phyloP scores from a whole-genome alignment of 179 eudicot genomes.

The Silene coronaria region DNA sequence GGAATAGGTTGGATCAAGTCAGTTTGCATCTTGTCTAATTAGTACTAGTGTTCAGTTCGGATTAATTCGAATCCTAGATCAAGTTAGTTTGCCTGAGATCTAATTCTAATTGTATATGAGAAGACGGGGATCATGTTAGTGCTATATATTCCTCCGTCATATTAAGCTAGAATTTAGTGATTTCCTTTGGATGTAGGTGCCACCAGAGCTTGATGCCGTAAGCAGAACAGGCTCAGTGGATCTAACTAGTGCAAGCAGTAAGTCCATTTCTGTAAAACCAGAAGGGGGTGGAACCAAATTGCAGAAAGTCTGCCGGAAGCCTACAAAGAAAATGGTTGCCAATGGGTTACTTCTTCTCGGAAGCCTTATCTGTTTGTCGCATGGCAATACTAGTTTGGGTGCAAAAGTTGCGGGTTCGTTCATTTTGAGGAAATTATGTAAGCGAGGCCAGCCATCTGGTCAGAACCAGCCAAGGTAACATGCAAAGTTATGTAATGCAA shows the following conservation, averaged over 20 bases:
- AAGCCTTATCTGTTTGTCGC: slow-evolving; percentile 62
- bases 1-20: no score
- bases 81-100: no score
- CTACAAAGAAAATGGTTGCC: slow-evolving; percentile 56
- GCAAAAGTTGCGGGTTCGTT: slow-evolving; percentile 70
- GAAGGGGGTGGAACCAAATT: slow-evolving; percentile 9
- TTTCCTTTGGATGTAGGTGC: slow-evolving; percentile 40
- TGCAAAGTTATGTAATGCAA: not conserved
- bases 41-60: no score
- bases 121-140: not conserved
- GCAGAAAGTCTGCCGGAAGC: slow-evolving; percentile 28
- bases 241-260: slow-evolving; percentile 23
- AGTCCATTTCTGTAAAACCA: not conserved
- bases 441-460: slow-evolving; percentile 30
- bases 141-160: not conserved
- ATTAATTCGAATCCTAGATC: no score
- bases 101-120: no score
- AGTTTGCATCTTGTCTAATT: no score
- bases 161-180: not conserved
- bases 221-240: slow-evolving; percentile 11
- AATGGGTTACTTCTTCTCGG: slow-evolving; percentile 68
- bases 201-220: slow-evolving; percentile 35
- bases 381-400: slow-evolving; percentile 56
- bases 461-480: slow-evolving; percentile 25
- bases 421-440: slow-evolving; percentile 54